Evolutionary conservation across 2,329 filamentous ascomycete genomes (phyloP), one percentile per base, ranked within the genome.

Genomic region (Epichloe hybrida): DNA sequence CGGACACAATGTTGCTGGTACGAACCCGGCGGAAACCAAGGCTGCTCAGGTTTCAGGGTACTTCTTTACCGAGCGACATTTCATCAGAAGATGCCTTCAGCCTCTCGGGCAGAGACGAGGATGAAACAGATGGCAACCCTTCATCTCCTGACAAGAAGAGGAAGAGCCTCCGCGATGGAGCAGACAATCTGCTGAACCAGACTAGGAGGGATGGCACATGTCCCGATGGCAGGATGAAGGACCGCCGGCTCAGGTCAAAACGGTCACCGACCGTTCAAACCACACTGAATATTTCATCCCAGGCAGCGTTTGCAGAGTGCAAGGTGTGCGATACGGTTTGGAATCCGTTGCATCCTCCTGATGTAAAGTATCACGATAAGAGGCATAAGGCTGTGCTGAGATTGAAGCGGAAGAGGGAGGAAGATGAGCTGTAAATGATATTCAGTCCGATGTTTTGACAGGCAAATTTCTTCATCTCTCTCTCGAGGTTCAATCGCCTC

Each of bases 271-370:
- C 57, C 1, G 59, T 72, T 1, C 70, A 73, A 48, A 72, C 67
- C 2, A 72, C 69, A 1, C 62, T 72, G n/a, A 72, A 72, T 36
- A 59, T 73, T 2, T 71, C 70, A 0, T 61, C 64, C 1, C 63
- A 67, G 27, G 66, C 69, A 3, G 59, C 69, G 1, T 72, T 72
- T 52, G 65, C 68, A 2, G 70, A 73, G 50, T 73, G 70, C 54
- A 69, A 63, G 47, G 52, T 65, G 3, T 73, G 70, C 54, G 61
- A 71, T 48, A 71, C 64, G 1, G 66, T 72, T 7, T 72, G 68
- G 62, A 72, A 72, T 48, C 70, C 70, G 0, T 55, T 71, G 5
- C 68, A 67, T 50, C 69, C 69, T 3, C 66, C 66, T 31, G 70
- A 72, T 50, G 69, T 71, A 15, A 72, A 67, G 51, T 70, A 64